phyloP scores from a whole-genome alignment of 2,329 filamentous ascomycete genomes.

The Fusarium sulawesiense region DNA sequence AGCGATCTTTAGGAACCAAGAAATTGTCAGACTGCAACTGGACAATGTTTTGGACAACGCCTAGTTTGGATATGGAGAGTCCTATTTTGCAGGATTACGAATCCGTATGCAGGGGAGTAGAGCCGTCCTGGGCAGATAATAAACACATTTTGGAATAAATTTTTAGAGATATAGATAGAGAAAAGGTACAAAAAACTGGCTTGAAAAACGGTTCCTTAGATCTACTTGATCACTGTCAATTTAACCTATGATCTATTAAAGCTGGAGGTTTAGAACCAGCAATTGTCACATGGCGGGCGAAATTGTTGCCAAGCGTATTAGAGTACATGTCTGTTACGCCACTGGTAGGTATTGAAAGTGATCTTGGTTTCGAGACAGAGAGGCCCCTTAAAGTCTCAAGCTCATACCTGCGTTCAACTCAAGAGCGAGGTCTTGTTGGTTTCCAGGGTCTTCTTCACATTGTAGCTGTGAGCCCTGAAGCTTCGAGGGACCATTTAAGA shows the following conservation, averaged over 20 bases:
- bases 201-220: background rate
- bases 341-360: background rate
- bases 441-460: background rate
- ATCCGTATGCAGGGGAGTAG: constrained; percentile 74
- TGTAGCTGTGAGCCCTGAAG: background rate
- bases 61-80: constrained; percentile 67
- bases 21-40: constrained; percentile 86
- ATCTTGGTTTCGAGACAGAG: background rate
- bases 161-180: background rate
- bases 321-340: background rate
- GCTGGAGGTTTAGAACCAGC: background rate
- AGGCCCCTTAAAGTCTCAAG: background rate
- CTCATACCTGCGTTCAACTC: background rate
- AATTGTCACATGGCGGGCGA: background rate
- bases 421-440: background rate
- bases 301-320: background rate
- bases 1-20: constrained; percentile 84
- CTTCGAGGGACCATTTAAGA: background rate
- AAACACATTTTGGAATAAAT: constrained; percentile 67
- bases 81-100: constrained; percentile 75
- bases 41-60: constrained; percentile 99
- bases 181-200: background rate
- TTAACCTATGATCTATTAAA: background rate
- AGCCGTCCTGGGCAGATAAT: constrained; percentile 71
- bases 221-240: background rate